Evolutionary conservation across 495 filamentous ascomycete genomes (phyloP).

Genomic region (Penicillium pulvis): DNA sequence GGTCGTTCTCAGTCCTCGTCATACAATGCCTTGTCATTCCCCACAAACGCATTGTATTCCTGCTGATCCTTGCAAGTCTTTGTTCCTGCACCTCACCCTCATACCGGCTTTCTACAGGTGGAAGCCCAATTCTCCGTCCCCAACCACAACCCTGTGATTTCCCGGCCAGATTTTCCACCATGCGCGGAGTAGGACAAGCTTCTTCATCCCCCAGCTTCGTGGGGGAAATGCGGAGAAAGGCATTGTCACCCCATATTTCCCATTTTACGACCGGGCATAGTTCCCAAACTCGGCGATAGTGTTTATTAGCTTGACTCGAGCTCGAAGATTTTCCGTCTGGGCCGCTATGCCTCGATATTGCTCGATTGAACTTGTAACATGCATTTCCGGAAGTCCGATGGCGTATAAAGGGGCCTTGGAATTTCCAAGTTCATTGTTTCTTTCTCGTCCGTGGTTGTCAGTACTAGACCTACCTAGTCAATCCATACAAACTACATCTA

Average conservation of each 20-base stretch:
- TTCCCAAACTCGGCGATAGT: constrained; percentile 4
- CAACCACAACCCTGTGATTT: constrained; percentile 4
- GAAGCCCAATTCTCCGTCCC: constrained; percentile 27
- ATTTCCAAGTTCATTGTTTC: background rate
- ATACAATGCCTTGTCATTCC: background rate
- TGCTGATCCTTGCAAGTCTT: background rate
- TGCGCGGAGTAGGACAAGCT: constrained; percentile 25
- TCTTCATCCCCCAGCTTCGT: constrained; percentile 12
- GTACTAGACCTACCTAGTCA: background rate
- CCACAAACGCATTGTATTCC: background rate
- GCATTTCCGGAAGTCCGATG: background rate
- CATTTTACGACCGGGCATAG: constrained; percentile 3
- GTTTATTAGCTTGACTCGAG: background rate
- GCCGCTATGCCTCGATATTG: background rate
- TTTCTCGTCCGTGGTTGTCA: background rate
- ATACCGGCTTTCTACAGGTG: constrained; percentile 18
- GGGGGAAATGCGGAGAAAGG: constrained; percentile 17
- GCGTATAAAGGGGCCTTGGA: background rate
- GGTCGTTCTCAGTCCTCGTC: background rate
- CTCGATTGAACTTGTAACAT: background rate
- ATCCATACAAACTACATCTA: background rate
- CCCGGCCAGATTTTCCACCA: constrained; percentile 21
- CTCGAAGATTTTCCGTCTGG: constrained; percentile 20
- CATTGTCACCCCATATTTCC: background rate
- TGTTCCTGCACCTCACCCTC: background rate